phyloP scores from a whole-genome alignment of 1,284 basidiomycete species.

The Heterobasidion occidentale region DNA sequence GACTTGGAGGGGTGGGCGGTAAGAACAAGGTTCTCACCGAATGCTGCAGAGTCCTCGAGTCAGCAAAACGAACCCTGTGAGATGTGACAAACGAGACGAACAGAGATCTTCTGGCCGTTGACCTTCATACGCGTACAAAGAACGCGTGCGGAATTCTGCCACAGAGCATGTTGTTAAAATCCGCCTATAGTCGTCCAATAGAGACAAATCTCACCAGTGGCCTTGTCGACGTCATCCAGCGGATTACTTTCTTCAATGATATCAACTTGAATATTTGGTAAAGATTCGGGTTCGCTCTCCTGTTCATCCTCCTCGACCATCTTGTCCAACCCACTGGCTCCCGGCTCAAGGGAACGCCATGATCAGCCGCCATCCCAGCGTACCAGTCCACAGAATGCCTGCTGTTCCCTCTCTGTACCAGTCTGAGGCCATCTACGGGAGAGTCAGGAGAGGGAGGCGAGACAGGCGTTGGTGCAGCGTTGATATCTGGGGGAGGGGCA shows the following conservation, averaged over 20 bases:
- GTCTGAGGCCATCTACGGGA: slow-evolving; percentile 8
- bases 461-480: slow-evolving; percentile 29
- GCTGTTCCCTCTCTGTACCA: slow-evolving; percentile 30
- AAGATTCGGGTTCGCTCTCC: slow-evolving; percentile 15
- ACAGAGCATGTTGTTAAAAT: too few species aligned
- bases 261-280: slow-evolving; percentile 54
- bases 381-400: slow-evolving; percentile 92
- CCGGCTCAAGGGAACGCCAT: slow-evolving; percentile 21
- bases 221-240: slow-evolving; percentile 75
- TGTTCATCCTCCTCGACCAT: slow-evolving; percentile 55
- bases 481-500: slow-evolving; percentile 71
- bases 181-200: too few species aligned
- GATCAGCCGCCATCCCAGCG: slow-evolving; percentile 78
- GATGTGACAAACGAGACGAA: slow-evolving; percentile 28
- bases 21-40: slow-evolving; percentile 78
- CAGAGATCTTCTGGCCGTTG: slow-evolving; percentile 85
- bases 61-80: background rate
- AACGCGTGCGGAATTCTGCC: slow-evolving; percentile 65
- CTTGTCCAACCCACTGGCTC: slow-evolving; percentile 37
- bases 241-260: slow-evolving; percentile 43
- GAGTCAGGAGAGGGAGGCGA: slow-evolving; percentile 30
- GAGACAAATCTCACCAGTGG: slow-evolving; percentile 35
- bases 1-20: slow-evolving; percentile 80
- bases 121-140: slow-evolving; percentile 78
- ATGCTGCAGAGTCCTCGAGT: slow-evolving; percentile 40